phyloP scores from a whole-genome alignment of 164 flowering plant genomes.

The Dillenia suffruticosa region DNA sequence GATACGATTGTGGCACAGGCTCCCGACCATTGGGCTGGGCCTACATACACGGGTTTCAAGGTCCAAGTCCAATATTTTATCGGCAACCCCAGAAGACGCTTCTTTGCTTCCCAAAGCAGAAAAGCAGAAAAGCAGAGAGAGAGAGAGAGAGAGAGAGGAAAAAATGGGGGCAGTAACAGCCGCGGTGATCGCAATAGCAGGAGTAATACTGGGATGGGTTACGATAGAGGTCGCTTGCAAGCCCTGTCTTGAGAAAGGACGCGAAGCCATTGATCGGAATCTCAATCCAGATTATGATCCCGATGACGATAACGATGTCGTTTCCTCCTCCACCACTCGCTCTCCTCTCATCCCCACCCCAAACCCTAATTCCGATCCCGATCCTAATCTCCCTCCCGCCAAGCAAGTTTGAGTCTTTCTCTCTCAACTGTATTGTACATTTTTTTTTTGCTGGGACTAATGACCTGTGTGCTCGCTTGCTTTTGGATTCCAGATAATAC shows the following conservation, averaged over 20 bases:
- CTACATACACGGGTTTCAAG: too few species aligned
- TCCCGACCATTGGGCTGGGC: too few species aligned
- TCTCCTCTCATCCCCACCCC: constrained; percentile 49
- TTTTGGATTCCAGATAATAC: too few species aligned
- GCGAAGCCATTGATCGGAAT: constrained; percentile 85
- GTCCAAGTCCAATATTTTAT: too few species aligned
- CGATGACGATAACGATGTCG: constrained; percentile 40
- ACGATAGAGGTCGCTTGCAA: constrained; percentile 94
- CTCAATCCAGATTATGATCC: constrained; percentile 93
- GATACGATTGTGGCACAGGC: too few species aligned
- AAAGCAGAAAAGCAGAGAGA: neutral
- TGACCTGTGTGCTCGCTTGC: too few species aligned
- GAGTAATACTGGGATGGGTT: constrained; percentile 71
- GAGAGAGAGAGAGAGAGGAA: constrained; percentile 10
- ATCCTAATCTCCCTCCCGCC: neutral
- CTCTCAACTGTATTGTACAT: neutral
- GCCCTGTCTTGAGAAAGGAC: constrained; percentile 91
- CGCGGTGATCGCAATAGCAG: constrained; percentile 80
- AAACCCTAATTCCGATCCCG: neutral
- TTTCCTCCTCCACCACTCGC: constrained; percentile 16
- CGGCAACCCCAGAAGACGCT: neutral
- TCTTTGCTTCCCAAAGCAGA: neutral
- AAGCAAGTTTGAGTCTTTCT: neutral
- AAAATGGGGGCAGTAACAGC: constrained; percentile 78
- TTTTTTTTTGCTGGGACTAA: too few species aligned